These are phyloP conservation scores for Candida morakotiae DNA, from an alignment of 805 yeast species.

Conservation along the genomic window DNA sequence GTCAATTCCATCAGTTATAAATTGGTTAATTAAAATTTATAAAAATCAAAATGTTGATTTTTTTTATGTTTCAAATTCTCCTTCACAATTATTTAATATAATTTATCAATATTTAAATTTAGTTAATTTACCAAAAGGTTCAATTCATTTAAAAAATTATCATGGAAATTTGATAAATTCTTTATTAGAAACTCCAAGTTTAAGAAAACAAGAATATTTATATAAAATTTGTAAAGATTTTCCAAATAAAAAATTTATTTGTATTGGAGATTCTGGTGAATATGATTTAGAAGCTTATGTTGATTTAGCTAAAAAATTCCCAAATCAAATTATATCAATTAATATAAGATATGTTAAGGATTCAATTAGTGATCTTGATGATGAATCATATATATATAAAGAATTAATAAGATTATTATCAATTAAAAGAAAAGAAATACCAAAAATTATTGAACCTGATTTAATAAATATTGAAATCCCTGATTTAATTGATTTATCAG, in stretches of 20 bases:
- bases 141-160: constrained; percentile 85
- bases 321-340: constrained; percentile 65
- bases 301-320: constrained; percentile 58
- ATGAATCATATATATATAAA: constrained; percentile 10
- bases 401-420: constrained; percentile 19
- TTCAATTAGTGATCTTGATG: constrained; percentile 59
- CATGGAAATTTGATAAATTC: constrained; percentile 78
- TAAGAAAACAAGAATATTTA: constrained; percentile 69
- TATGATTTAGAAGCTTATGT: constrained; percentile 89
- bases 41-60: constrained; percentile 49
- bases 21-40: constrained; percentile 61
- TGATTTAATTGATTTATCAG: constrained; percentile 38
- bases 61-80: constrained; percentile 94
- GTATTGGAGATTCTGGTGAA: constrained; percentile 96
- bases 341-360: constrained; percentile 74
- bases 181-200: constrained; percentile 81
- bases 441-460: constrained; percentile 9
- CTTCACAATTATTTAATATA: constrained; percentile 77
- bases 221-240: constrained; percentile 65
- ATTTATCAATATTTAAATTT: constrained; percentile 53
- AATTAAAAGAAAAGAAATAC: constrained; percentile 9
- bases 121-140: constrained; percentile 68
- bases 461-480: background rate
- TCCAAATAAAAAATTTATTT: constrained; percentile 69
- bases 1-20: constrained; percentile 67